Percentiles rank a stretch among this genome's conserved stretches.
phyloP scores from a whole-genome alignment of 345 rosid species.

The Iberis pinnata region DNA sequence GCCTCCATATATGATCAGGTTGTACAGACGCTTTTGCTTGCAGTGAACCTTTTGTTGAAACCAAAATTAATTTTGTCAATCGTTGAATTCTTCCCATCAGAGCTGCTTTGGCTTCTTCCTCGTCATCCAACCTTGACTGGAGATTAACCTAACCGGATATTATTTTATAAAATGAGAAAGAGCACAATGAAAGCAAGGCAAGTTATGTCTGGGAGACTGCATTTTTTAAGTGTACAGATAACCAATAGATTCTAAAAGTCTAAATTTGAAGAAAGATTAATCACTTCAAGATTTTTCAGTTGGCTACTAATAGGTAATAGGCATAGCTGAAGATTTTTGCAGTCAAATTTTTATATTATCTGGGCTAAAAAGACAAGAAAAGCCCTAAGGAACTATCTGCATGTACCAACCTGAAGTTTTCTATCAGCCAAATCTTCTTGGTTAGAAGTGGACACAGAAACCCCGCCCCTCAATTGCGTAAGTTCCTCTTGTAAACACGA shows the following conservation, averaged over 20 bases:
- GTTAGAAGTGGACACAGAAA: conserved; percentile 54
- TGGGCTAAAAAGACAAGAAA: conserved; percentile 10
- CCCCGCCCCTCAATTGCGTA: conserved; percentile 62
- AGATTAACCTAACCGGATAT: conserved; percentile 96
- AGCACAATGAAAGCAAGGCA: conserved; percentile 5
- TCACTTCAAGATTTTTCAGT: not conserved
- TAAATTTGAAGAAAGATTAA: not conserved
- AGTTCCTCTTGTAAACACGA: conserved; percentile 85
- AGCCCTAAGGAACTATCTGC: conserved; percentile 8
- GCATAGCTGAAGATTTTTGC: not conserved
- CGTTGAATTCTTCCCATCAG: conserved; percentile 98
- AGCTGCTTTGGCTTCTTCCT: conserved; percentile 99
- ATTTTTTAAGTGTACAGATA: conserved; percentile 6
- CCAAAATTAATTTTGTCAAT: conserved; percentile 92
- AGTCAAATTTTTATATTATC: conserved; percentile 4
- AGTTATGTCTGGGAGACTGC: conserved; percentile 10
- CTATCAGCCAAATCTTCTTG: conserved; percentile 79
- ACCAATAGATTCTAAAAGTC: conserved; percentile 8
- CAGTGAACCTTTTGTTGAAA: conserved; percentile 81
- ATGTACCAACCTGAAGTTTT: conserved; percentile 62
- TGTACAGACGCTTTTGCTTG: conserved; percentile 55
- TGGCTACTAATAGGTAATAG: not conserved
- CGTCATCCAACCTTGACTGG: conserved; percentile 95
- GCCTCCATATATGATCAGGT: conserved; percentile 67
- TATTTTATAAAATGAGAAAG: conserved; percentile 35